Base-by-base conservation (phyloP, 106 monocot species). In the Platanthera zijinensis region DNA sequence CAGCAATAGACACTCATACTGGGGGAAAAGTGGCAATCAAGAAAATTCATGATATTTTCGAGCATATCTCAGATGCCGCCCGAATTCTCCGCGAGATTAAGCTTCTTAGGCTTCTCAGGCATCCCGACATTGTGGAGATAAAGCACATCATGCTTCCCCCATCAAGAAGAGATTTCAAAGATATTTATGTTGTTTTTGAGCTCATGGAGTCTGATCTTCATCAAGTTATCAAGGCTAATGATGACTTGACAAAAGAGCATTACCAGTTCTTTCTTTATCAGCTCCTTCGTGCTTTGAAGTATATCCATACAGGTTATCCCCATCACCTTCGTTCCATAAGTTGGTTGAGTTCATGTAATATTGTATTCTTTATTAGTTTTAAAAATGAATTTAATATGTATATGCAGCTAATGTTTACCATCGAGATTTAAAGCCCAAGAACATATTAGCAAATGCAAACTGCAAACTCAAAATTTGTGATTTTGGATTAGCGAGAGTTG, bases 401-500 rank as follows among this genome's bases (percentile, higher is more conserved):
- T 39, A 39, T 86, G 83, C 84, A 89, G 89, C 89, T 51, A 89
- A 86, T 84, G 89, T 89, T 51, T 89, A 84, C 78, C 89, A 89
- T 73, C 86, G 89, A 72, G 89, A 89, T 84, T 86, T 89, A 75
- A 89, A 89, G 84, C 89, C 89, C 1, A 89, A 86, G 68, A 89
- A 89, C 72, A 89, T 89, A 78, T 67, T 89, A 61, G 89, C 89
- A 64, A 89, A 89, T 84, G 82, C 89, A 74, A 84, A 89, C 72
- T 89, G 89, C 77, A 89, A 89, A 25, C 84, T 89, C 1, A 89
- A 89, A 78, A 86, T 89, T 51, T 89, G 89, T 82, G 89, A 89
- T 52, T 89, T 89, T 80, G 89, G 89, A 69, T 78, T 89, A 75
- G 89, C 89, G 28, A 84, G 89, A 73, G 89, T 86, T 66, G 84